phyloP scores from a whole-genome alignment of 805 yeast genomes.

The Candida methanosorbosa region DNA sequence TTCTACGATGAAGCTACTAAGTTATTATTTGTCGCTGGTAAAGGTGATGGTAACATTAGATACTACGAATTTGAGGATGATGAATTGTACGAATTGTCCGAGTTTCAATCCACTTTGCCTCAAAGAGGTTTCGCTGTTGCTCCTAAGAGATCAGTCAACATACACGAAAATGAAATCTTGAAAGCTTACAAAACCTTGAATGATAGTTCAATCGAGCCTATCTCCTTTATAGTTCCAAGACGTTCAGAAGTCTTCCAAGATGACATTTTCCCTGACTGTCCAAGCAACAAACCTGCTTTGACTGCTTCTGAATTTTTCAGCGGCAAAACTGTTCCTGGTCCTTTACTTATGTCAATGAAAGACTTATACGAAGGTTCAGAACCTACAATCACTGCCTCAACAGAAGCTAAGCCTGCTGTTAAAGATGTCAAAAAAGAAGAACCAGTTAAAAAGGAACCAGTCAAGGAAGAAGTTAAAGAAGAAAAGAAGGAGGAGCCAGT shows the following conservation, averaged over 20 bases:
- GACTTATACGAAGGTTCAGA: constrained; percentile 70
- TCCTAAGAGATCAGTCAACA: constrained; percentile 74
- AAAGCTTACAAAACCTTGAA: constrained; percentile 81
- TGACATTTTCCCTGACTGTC: constrained; percentile 89
- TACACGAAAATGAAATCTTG: constrained; percentile 77
- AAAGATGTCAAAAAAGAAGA: constrained; percentile 7
- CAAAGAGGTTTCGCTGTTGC: constrained; percentile 93
- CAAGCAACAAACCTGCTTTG: constrained; percentile 71
- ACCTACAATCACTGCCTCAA: constrained; percentile 34
- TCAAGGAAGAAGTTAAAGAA: constrained; percentile 2
- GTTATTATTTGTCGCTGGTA: constrained; percentile 85
- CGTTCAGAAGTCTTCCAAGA: constrained; percentile 87
- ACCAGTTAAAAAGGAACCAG: constrained; percentile 7
- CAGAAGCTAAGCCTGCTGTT: constrained; percentile 8
- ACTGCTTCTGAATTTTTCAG: constrained; percentile 69
- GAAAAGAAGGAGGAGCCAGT: constrained; percentile 3
- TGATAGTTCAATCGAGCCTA: constrained; percentile 79
- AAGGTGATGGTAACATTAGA: constrained; percentile 96
- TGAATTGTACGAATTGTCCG: constrained; percentile 76
- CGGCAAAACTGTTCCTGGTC: constrained; percentile 80
- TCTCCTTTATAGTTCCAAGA: constrained; percentile 90
- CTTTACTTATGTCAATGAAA: constrained; percentile 68
- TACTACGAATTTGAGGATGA: constrained; percentile 87
- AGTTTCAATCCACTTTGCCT: constrained; percentile 80
- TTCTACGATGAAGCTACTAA: constrained; percentile 75